phyloP scores from a whole-genome alignment of 257 asterid genomes.

The Cinchona pubescens region DNA sequence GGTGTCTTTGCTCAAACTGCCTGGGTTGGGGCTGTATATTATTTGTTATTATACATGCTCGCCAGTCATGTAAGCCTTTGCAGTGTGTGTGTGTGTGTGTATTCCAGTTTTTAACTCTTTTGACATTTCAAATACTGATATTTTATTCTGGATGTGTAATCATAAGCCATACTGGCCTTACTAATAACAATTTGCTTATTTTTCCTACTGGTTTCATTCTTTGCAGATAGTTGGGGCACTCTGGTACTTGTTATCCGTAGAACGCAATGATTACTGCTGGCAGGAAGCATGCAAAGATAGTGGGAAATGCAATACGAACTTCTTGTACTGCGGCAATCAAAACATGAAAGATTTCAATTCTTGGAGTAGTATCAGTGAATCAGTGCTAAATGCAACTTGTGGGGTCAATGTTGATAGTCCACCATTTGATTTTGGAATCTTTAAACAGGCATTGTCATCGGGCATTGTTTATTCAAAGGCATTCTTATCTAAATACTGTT shows the following conservation, averaged over 20 bases:
- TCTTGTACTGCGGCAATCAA: conserved; percentile 89
- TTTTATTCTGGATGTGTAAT: neutral
- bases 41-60: conserved; percentile 92
- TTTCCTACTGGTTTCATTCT: conserved; percentile 15
- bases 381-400: conserved; percentile 53
- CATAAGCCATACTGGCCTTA: neutral
- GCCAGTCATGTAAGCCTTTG: conserved; percentile 92
- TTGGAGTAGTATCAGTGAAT: conserved; percentile 58
- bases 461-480: conserved; percentile 65
- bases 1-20: conserved; percentile 99
- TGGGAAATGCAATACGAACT: conserved; percentile 46
- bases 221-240: conserved; percentile 98
- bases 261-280: conserved; percentile 96
- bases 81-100: conserved; percentile 3
- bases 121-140: neutral
- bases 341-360: conserved; percentile 39
- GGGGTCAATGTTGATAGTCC: conserved; percentile 55
- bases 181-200: neutral
- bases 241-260: conserved; percentile 95
- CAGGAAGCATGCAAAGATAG: conserved; percentile 66
- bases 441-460: conserved; percentile 77
- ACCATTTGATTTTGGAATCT: conserved; percentile 95
- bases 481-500: conserved; percentile 75
- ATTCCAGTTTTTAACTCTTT: neutral
- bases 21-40: conserved; percentile 98